Base-by-base conservation (phyloP, 208 protist species). In the Trypanosoma congolense region DNA sequence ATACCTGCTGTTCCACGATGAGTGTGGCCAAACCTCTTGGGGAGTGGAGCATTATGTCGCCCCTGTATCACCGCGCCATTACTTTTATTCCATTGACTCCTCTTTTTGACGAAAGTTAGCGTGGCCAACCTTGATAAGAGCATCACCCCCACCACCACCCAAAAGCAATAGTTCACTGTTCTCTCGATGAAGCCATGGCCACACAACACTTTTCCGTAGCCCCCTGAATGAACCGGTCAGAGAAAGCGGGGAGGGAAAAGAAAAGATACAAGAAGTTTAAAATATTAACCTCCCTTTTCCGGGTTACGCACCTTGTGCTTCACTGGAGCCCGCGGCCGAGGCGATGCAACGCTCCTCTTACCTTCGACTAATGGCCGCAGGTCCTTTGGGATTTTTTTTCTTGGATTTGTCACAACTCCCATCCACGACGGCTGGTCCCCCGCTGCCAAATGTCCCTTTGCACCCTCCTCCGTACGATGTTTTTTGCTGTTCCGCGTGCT, bases 311-410 rank as follows among this genome's bases (percentile, higher is more conserved):
- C 70, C 65, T 90, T 89, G 12, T 51, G 76, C 69, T 90, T 93
- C 42, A 88, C 82, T 0, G 69, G 71, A 25, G 73, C 66, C 28
- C 80, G 79, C 1, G 71, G 77, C 0, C 71, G 77, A 35, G 60
- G 48, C 30, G 65, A 40, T 41, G 61, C 30, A 19, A 57, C 53
- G 28, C 49, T 46, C 3, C 41, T 35, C 59, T 87, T 87, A 2
- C 77, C 77, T 40, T 92, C 86, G 4, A 77, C 54, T 28, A 94
- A 68, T 46, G 75, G 68, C 2, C 87, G 83, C 30, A 95, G 61
- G 41, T 95, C 87, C 47, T 76, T 75, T 14, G 87, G 82, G 41
- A 95, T 89, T 65, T 95, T 95, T 30, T 70, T 71, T 19, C 87
- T 77, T 28, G 87, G 82, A 61, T 95, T 95, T 40, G 87, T 92